phyloP scores from a whole-genome alignment of 2,329 filamentous ascomycete genomes.

The Lithohypha guttulata region DNA sequence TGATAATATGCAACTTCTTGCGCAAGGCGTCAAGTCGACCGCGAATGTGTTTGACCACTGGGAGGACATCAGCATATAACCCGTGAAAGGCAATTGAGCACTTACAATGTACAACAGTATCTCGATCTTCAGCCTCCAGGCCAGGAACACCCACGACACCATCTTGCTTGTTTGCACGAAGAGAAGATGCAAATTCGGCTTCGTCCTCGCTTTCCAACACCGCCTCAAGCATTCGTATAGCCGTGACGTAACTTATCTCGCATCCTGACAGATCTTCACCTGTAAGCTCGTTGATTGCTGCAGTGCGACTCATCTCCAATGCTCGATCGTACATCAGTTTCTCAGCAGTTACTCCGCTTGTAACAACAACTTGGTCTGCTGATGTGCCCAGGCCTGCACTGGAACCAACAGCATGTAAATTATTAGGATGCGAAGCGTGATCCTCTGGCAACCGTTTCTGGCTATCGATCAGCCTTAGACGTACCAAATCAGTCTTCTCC shows the following conservation, averaged over 20 bases:
- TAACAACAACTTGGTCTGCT: slow-evolving; percentile 70
- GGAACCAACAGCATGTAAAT: slow-evolving; percentile 52
- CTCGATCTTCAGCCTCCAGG: slow-evolving; percentile 37
- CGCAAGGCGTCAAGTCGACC: slow-evolving; percentile 36
- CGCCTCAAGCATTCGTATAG: slow-evolving; percentile 88
- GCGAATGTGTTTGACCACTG: slow-evolving; percentile 41
- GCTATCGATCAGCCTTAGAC: slow-evolving; percentile 72
- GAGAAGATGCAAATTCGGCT: too few species aligned
- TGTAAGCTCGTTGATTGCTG: slow-evolving; percentile 90
- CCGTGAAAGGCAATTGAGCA: slow-evolving; percentile 13
- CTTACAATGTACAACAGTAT: slow-evolving; percentile 41
- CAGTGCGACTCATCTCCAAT: slow-evolving; percentile 88
- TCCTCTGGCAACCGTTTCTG: slow-evolving; percentile 74
- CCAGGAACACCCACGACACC: slow-evolving; percentile 33
- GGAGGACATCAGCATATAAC: slow-evolving; percentile 20
- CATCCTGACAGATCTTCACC: slow-evolving; percentile 79
- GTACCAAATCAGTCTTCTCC: slow-evolving; percentile 92
- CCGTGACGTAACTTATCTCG: slow-evolving; percentile 85
- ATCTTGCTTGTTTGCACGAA: slow-evolving; percentile 25
- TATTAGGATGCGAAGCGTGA: slow-evolving; percentile 76
- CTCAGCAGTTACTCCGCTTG: slow-evolving; percentile 82
- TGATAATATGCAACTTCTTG: slow-evolving; percentile 40
- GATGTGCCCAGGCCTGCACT: slow-evolving; percentile 52
- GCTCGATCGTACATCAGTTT: slow-evolving; percentile 97
- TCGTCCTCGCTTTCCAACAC: slow-evolving; percentile 74